These are phyloP conservation scores for Pisolithus microcarpus DNA, from an alignment of 768 basidiomycete species.

Conservation along the genomic window DNA sequence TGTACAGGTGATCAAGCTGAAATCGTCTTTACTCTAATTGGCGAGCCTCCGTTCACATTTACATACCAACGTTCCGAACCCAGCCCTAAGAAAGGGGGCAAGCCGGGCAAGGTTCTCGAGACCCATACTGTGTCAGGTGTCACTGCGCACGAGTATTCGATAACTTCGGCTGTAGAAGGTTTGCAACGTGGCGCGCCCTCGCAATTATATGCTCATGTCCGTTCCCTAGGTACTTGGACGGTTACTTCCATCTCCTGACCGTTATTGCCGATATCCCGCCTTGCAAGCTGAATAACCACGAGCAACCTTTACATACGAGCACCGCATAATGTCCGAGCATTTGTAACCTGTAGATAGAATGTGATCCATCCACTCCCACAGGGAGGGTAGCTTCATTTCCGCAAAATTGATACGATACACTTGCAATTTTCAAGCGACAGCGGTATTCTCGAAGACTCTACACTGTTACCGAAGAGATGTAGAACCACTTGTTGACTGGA, in stretches of 20 bases:
- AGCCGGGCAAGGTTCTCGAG: conserved; percentile 74
- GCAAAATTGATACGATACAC: no score
- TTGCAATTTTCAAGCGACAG: background rate
- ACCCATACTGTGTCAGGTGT: conserved; percentile 86
- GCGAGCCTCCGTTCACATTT: conserved; percentile 94
- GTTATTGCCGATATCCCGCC: conserved; percentile 81
- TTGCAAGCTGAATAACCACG: conserved; percentile 41
- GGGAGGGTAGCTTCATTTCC: background rate
- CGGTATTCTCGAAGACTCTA: conserved; percentile 24
- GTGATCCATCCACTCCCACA: background rate
- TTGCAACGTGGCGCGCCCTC: conserved; percentile 13
- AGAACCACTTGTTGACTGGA: conserved; percentile 88
- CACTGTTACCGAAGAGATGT: conserved; percentile 84
- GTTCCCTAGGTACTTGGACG: conserved; percentile 71
- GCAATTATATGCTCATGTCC: conserved; percentile 2
- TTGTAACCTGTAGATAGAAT: conserved; percentile 20
- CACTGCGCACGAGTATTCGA: conserved; percentile 70
- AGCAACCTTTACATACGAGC: conserved; percentile 6
- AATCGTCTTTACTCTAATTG: conserved; percentile 83
- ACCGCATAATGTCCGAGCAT: conserved; percentile 18
- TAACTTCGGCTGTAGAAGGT: conserved; percentile 91
- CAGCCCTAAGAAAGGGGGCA: conserved; percentile 57
- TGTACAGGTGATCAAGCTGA: conserved; percentile 81
- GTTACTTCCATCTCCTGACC: conserved; percentile 88
- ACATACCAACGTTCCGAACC: conserved; percentile 85